Evolutionary conservation across 768 basidiomycete species (phyloP), one percentile per base, ranked within the genome.

Genomic region (Sistotremastrum niveocremeum): DNA sequence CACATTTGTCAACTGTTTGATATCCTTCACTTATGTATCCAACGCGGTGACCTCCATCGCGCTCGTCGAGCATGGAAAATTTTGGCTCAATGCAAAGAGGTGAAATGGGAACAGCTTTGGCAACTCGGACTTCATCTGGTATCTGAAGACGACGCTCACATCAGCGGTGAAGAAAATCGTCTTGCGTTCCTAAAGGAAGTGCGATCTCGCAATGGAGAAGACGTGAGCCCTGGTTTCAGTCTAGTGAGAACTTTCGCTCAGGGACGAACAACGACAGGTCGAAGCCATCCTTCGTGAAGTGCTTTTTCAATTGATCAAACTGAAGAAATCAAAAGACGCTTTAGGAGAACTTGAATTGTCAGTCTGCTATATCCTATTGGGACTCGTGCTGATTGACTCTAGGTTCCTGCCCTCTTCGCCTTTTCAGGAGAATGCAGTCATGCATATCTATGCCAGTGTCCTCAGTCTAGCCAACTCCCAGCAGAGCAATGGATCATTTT

Each of bases 371-470:
- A 37, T 36, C 37, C 10, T 31, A 37, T 38, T 12, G 36, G 51
- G n/a, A 50, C 28, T 20, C 20, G 42, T 40, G 40, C 42, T 49
- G 45, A 6, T 20, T 34, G 36, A 30, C 47, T 46, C 38, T 51
- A 89, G 89, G 29, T 93, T 86, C 59, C 71, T 94, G 4, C 85
- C 88, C 1, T 83, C 86, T 2, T 82, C 84, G 58, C 91, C 91
- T 2, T 94, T 80, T 65, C 81, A 80, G 56, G 83, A 88, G 52
- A 85, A 87, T 51, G 72, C 82, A 2, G 64, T 78, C 5, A 66
- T 94, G 31, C 86, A 94, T 55, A 67, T 78, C 10, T 91, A 93
- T 51, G 88, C 90, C 3, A 90, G 86, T 2, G 62, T 93, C 44
- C 64, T 86, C 8, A 74, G 71, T 30, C 64, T 90, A 49, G 20